Conservation (phyloP, 2,329 filamentous ascomycete species). For the Pseudogymnoascus sp. region DNA sequence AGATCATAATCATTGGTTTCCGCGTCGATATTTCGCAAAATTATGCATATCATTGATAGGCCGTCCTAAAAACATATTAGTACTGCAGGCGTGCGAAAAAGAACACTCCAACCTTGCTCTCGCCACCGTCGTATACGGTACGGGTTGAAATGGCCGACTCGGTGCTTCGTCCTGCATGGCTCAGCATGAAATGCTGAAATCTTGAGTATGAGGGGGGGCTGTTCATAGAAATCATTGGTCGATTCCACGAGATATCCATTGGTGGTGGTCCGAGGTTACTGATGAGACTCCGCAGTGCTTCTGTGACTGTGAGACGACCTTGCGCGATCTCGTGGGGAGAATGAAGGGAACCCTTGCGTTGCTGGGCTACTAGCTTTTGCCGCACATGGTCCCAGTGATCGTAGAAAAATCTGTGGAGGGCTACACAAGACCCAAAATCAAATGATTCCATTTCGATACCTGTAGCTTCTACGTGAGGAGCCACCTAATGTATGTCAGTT, state of each 20-base stretch:
- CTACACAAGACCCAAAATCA: slow-evolving; percentile 64
- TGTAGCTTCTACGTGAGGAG: slow-evolving; percentile 40
- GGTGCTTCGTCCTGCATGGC: slow-evolving; percentile 56
- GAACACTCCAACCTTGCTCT: slow-evolving; percentile 47
- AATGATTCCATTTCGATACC: slow-evolving; percentile 43
- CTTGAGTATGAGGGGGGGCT: slow-evolving; percentile 56
- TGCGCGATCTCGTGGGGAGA: slow-evolving; percentile 46
- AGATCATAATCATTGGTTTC: slow-evolving; percentile 59
- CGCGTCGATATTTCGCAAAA: slow-evolving; percentile 58
- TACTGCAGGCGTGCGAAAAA: not conserved
- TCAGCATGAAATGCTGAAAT: slow-evolving; percentile 66
- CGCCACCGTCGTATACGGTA: slow-evolving; percentile 62
- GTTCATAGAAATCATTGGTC: slow-evolving; percentile 56
- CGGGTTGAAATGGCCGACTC: slow-evolving; percentile 57
- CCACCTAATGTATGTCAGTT: slow-evolving; percentile 30
- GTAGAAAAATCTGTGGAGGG: slow-evolving; percentile 60
- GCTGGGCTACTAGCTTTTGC: slow-evolving; percentile 53
- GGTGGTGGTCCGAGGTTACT: slow-evolving; percentile 60
- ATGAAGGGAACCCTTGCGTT: slow-evolving; percentile 48
- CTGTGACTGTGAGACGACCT: slow-evolving; percentile 48
- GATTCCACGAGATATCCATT: slow-evolving; percentile 61
- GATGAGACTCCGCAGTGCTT: slow-evolving; percentile 53
- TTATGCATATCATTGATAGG: slow-evolving; percentile 60
- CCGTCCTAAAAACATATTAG: slow-evolving; percentile 43
- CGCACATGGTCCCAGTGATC: slow-evolving; percentile 65